Conservation (phyloP, 768 basidiomycete genomes). For the Mycena maculata region DNA sequence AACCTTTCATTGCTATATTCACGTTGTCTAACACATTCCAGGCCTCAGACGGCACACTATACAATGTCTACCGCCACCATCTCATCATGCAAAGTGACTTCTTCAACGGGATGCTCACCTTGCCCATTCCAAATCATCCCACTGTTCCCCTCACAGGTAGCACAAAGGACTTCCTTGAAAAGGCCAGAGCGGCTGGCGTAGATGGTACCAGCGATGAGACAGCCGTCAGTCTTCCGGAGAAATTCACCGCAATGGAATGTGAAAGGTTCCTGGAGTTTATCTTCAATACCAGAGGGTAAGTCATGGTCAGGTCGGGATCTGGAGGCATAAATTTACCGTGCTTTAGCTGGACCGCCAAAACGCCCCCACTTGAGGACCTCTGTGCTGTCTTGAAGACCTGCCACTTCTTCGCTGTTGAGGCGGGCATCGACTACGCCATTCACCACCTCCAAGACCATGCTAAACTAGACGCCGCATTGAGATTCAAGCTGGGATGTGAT, state of each 20-base stretch:
- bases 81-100: background rate
- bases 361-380: background rate
- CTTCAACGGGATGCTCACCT: constrained; percentile 7
- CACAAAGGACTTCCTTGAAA: background rate
- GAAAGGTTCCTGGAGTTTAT: constrained; percentile 12
- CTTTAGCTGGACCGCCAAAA: background rate
- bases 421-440: background rate
- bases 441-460: background rate
- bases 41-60: background rate
- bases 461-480: background rate
- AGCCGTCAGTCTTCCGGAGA: background rate
- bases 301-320: background rate
- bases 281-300: constrained; percentile 2
- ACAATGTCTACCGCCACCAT: background rate
- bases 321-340: background rate
- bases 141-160: background rate
- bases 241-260: background rate
- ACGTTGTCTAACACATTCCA: background rate
- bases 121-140: constrained; percentile 2
- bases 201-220: constrained; percentile 8
- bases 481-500: background rate
- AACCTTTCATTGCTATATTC: background rate
- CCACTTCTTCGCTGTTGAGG: background rate
- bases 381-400: constrained; percentile 17
- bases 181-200: background rate